phyloP scores from a whole-genome alignment of 257 asterid species.

The Solanum sitiens region DNA sequence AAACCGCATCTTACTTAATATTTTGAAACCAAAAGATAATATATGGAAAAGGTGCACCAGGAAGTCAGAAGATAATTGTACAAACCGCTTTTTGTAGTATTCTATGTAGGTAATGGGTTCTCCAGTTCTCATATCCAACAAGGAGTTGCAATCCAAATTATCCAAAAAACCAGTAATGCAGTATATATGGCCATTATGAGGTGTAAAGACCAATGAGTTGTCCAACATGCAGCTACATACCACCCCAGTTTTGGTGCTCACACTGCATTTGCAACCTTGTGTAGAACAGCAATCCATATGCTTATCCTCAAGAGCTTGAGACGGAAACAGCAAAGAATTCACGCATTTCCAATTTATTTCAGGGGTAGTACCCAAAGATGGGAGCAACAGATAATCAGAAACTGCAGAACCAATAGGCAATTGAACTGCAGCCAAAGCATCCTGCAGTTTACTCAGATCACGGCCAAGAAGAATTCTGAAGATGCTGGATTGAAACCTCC shows the following conservation, averaged over 20 bases:
- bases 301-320: not conserved
- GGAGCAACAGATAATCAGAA: constrained; percentile 64
- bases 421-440: constrained; percentile 7
- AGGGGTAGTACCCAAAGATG: constrained; percentile 13
- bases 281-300: constrained; percentile 8
- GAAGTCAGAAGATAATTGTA: not conserved
- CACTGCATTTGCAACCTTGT: constrained; percentile 1
- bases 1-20: not conserved
- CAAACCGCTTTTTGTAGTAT: constrained; percentile 39
- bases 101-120: constrained; percentile 31
- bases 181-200: constrained; percentile 52
- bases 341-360: constrained; percentile 49
- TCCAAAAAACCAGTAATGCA: constrained; percentile 35
- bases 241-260: constrained; percentile 35
- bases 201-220: constrained; percentile 59
- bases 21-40: not conserved
- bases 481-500: constrained; percentile 39
- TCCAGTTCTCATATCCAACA: constrained; percentile 27
- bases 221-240: constrained; percentile 52
- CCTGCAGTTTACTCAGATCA: constrained; percentile 19
- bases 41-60: not conserved
- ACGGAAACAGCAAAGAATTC: constrained; percentile 15
- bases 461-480: constrained; percentile 41
- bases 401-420: constrained; percentile 3
- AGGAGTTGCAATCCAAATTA: constrained; percentile 29